Conservation (phyloP, 768 basidiomycete genomes). For the Lactifluus hygrophoroides region DNA sequence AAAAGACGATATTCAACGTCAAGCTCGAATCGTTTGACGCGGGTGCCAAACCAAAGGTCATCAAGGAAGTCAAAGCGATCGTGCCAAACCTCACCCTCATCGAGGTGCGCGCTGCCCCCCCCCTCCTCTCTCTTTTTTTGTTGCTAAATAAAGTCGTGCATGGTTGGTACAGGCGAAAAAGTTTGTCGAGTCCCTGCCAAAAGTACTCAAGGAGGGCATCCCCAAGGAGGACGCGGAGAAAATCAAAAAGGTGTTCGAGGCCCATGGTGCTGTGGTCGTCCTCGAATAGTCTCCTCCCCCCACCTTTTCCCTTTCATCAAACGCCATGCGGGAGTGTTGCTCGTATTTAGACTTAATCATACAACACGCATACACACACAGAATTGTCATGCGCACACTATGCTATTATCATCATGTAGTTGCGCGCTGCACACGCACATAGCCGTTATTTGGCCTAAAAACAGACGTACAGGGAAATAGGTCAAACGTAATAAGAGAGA, state of each 20-base stretch:
- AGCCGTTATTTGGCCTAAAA: slow-evolving; percentile 1
- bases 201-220: slow-evolving; percentile 88
- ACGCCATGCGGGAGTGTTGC: not conserved
- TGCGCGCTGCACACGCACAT: not conserved
- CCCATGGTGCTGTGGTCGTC: slow-evolving; percentile 77
- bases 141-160: not conserved
- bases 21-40: slow-evolving; percentile 93
- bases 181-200: slow-evolving; percentile 92
- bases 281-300: slow-evolving; percentile 50
- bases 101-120: slow-evolving; percentile 55
- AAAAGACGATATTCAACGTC: slow-evolving; percentile 96
- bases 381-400: not conserved
- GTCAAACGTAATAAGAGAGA: slow-evolving; percentile 6
- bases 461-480: slow-evolving; percentile 8
- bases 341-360: slow-evolving; percentile 2
- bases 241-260: slow-evolving; percentile 83
- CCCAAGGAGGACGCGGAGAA: slow-evolving; percentile 98
- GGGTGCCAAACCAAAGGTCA: slow-evolving; percentile 89
- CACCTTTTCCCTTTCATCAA: not conserved
- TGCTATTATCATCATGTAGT: slow-evolving; percentile 15
- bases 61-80: slow-evolving; percentile 93
- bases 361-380: not conserved
- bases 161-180: slow-evolving; percentile 77
- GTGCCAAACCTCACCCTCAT: slow-evolving; percentile 95
- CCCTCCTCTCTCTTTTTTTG: too few species aligned